phyloP scores from a whole-genome alignment of 805 yeast species.

The Yarrowia porcina region DNA sequence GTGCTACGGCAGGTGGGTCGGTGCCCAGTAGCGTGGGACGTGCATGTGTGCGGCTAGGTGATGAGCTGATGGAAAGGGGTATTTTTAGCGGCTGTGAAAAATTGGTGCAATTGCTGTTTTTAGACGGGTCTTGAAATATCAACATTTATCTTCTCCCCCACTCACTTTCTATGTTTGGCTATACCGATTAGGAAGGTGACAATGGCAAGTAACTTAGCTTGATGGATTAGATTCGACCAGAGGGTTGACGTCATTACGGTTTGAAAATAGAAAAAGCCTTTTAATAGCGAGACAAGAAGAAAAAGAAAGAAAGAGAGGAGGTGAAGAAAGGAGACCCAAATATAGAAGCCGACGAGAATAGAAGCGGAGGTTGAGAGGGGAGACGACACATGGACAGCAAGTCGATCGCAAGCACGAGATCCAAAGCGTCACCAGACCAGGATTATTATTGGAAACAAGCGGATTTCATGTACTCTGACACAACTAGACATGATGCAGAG shows the following conservation, averaged over 20 bases:
- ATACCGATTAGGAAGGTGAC: slow-evolving; percentile 9
- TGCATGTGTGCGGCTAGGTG: background rate
- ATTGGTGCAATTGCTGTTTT: too few species aligned
- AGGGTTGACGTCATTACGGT: slow-evolving; percentile 7
- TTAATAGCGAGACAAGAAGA: background rate
- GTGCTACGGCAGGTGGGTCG: background rate
- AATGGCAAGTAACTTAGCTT: slow-evolving; percentile 3
- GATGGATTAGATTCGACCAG: background rate
- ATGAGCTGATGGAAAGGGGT: background rate
- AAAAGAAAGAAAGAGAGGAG: background rate
- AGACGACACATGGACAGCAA: background rate
- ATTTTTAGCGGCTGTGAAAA: too few species aligned
- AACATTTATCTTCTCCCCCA: background rate
- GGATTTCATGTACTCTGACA: background rate
- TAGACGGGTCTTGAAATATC: too few species aligned
- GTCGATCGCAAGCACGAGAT: background rate
- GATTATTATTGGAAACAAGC: background rate
- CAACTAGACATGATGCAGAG: slow-evolving; percentile 4
- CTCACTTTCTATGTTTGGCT: background rate
- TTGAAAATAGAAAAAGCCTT: background rate
- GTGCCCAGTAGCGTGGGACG: background rate
- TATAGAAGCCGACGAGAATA: slow-evolving; percentile 16
- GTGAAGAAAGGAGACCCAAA: background rate
- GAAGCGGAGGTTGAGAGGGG: slow-evolving; percentile 1
- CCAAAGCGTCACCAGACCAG: too few species aligned